Conservation (phyloP, 331 rosid species). For the Rosa hybrid region DNA sequence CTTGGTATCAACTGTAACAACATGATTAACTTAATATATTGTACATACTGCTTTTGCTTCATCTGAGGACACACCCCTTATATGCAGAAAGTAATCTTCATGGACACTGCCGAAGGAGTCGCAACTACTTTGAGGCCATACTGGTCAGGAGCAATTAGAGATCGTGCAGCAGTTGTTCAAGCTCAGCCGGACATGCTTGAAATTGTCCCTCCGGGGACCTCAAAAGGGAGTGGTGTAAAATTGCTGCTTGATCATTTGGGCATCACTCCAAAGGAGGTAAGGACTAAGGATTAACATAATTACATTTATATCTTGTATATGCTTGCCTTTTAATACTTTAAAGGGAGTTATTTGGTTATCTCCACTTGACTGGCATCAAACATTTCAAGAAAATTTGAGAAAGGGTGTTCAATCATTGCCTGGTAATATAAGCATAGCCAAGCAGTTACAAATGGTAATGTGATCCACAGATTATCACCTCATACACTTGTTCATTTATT, state of each 20-base stretch:
- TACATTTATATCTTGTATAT: neutral
- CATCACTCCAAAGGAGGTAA: slow-evolving; percentile 69
- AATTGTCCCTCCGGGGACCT: slow-evolving; percentile 84
- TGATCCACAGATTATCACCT: neutral
- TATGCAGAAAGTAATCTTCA: slow-evolving; percentile 77
- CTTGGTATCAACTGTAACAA: neutral
- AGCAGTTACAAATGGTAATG: neutral
- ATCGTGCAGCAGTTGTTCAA: slow-evolving; percentile 76
- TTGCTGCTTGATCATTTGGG: slow-evolving; percentile 87
- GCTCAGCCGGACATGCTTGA: slow-evolving; percentile 84
- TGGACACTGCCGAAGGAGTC: slow-evolving; percentile 68
- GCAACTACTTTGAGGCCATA: slow-evolving; percentile 65
- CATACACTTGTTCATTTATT: neutral
- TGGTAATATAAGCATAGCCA: neutral
- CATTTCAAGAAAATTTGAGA: neutral
- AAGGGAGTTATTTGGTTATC: neutral
- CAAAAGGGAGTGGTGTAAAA: slow-evolving; percentile 84
- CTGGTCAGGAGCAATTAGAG: slow-evolving; percentile 73
- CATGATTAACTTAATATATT: neutral
- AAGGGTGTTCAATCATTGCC: neutral
- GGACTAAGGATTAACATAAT: slow-evolving; percentile 21
- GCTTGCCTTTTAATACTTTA: neutral
- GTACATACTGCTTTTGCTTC: slow-evolving; percentile 11
- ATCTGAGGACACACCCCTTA: slow-evolving; percentile 20
- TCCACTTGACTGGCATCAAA: neutral